Conservation (phyloP, 2,329 filamentous ascomycete species). For the Lasiodiplodia sp. region DNA sequence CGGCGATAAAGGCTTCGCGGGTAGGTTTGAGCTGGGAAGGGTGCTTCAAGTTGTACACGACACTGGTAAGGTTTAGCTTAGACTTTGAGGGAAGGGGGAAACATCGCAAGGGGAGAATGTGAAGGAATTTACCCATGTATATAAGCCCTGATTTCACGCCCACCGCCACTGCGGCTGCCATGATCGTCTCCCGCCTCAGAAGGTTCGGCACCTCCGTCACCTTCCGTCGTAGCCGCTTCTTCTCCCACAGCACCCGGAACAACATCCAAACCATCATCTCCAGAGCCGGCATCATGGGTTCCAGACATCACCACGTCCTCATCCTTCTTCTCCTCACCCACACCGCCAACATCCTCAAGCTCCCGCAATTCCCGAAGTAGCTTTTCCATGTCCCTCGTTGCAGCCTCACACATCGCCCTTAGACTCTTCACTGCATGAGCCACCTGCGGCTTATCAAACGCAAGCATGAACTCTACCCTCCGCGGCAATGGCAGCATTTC, state of each 20-base stretch:
- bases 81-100: background rate
- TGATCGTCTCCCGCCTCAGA: background rate
- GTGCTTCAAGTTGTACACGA: conserved; percentile 6
- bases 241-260: background rate
- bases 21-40: background rate
- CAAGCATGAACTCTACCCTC: background rate
- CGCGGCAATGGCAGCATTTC: background rate
- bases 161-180: background rate
- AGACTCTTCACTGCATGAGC: background rate
- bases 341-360: background rate
- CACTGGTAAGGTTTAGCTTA: background rate
- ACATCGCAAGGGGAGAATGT: background rate
- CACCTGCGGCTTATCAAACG: background rate
- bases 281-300: background rate
- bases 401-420: background rate
- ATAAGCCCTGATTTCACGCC: background rate
- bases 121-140: background rate
- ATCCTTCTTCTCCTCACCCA: background rate
- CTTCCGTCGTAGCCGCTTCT: background rate
- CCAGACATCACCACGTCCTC: background rate
- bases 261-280: background rate
- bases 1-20: background rate
- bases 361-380: background rate
- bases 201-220: background rate
- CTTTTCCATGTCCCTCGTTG: background rate